These are phyloP conservation scores for Coprinopsis cinerea DNA, from an alignment of 768 basidiomycete species.

Conservation along the genomic window DNA sequence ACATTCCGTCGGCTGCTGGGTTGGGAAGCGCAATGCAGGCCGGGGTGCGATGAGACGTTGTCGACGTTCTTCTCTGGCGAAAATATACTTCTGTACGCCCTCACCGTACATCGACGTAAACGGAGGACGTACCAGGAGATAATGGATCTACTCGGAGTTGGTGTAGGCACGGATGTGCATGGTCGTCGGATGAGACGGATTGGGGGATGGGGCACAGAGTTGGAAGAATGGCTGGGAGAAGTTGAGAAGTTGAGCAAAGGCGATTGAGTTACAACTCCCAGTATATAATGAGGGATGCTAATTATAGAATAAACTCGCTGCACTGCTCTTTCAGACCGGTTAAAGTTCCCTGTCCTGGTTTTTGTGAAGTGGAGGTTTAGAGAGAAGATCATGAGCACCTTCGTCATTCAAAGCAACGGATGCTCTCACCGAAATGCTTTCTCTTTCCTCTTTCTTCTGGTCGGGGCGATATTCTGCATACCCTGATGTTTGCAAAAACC, in stretches of 20 bases:
- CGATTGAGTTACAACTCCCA: too few relatives aligned
- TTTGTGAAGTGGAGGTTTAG: too few relatives aligned
- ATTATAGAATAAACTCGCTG: too few relatives aligned
- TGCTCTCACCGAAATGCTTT: too few relatives aligned
- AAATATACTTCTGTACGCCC: slow-evolving; percentile 49
- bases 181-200: slow-evolving; percentile 39
- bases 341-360: too few relatives aligned
- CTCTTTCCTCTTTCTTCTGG: too few relatives aligned
- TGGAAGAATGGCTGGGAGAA: slow-evolving; percentile 34
- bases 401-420: too few relatives aligned
- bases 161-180: slow-evolving; percentile 22
- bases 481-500: too few relatives aligned
- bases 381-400: too few relatives aligned
- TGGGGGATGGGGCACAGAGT: slow-evolving; percentile 44
- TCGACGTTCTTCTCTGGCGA: slow-evolving; percentile 39
- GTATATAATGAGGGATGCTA: too few relatives aligned
- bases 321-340: too few relatives aligned
- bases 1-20: slow-evolving; percentile 42
- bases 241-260: slow-evolving; percentile 17
- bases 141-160: slow-evolving; percentile 29
- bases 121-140: slow-evolving; percentile 21
- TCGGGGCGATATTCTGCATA: too few relatives aligned
- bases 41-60: slow-evolving; percentile 41
- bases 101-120: slow-evolving; percentile 31
- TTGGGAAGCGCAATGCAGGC: slow-evolving; percentile 33